A percentile compares a stretch with the other conserved stretches of the same genome.
These are phyloP conservation scores for Blastomyces emzantsi DNA, from an alignment of 2,329 filamentous ascomycete genomes.

Conservation along the genomic window DNA sequence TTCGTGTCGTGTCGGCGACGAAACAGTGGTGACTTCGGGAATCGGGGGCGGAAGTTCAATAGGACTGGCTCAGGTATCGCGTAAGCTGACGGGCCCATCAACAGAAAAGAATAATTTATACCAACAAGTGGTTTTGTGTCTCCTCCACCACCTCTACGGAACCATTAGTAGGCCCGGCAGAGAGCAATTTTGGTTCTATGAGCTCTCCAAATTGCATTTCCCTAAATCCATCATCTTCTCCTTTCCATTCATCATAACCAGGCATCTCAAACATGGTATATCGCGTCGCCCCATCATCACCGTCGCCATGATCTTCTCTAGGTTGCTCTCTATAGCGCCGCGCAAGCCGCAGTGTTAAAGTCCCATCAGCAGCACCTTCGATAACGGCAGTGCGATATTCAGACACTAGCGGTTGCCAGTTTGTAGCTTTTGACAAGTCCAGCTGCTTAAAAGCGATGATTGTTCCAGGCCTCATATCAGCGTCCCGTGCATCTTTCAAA, in stretches of 20 bases:
- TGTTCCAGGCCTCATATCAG: slow-evolving; percentile 28
- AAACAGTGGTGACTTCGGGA: slow-evolving; percentile 17
- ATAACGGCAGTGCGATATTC: slow-evolving; percentile 58
- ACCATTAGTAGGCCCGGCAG: slow-evolving; percentile 26
- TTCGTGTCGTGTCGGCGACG: slow-evolving; percentile 30
- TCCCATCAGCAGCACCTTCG: slow-evolving; percentile 46
- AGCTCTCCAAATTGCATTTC: slow-evolving; percentile 54
- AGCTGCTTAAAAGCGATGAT: slow-evolving; percentile 42
- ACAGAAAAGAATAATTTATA: slow-evolving; percentile 23
- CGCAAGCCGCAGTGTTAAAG: slow-evolving; percentile 57
- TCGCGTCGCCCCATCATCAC: slow-evolving; percentile 56
- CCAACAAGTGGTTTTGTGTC: slow-evolving; percentile 31
- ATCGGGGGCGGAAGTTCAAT: slow-evolving; percentile 9
- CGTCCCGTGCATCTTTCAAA: slow-evolving; percentile 41
- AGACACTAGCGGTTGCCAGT: slow-evolving; percentile 40
- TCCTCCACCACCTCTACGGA: slow-evolving; percentile 23
- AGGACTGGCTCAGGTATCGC: slow-evolving; percentile 12
- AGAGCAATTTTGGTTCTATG: slow-evolving; percentile 58
- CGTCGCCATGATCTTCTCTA: slow-evolving; percentile 52
- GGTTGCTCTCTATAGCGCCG: slow-evolving; percentile 53
- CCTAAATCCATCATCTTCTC: slow-evolving; percentile 53
- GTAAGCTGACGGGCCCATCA: slow-evolving; percentile 15
- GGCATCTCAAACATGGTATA: slow-evolving; percentile 74
- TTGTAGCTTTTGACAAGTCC: slow-evolving; percentile 39
- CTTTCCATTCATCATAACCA: slow-evolving; percentile 49